Evolutionary conservation across 768 basidiomycete genomes (phyloP).

Genomic region (Cystobasidium ongulense): DNA sequence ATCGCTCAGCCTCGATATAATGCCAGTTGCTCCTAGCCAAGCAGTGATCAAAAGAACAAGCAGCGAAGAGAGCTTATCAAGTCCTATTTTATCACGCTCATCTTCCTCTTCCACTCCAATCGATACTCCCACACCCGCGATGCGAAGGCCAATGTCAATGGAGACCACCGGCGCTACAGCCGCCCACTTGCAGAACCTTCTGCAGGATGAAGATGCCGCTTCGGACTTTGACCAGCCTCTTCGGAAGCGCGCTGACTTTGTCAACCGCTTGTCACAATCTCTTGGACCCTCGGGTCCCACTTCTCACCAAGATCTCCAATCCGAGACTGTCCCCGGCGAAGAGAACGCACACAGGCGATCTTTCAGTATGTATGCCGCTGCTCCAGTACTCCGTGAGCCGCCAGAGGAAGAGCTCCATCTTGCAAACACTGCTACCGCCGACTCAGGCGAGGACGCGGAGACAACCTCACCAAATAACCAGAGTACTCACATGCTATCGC

Average conservation of each 20-base stretch:
- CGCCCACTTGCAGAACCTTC: neutral
- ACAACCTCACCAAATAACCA: too few relatives aligned
- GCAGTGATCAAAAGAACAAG: neutral
- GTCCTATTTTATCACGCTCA: neutral
- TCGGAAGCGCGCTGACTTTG: neutral
- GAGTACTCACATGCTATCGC: too few relatives aligned
- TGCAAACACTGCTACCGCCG: too few relatives aligned
- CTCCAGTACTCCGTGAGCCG: too few relatives aligned
- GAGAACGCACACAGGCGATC: neutral
- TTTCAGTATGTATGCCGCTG: neutral
- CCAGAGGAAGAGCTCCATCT: too few relatives aligned
- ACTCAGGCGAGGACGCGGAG: too few relatives aligned
- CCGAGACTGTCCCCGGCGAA: neutral
- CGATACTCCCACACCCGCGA: constrained; percentile 20
- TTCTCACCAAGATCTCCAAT: neutral
- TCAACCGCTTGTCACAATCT: neutral
- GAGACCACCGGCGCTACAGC: neutral
- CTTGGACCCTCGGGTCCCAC: neutral
- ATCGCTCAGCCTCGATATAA: neutral
- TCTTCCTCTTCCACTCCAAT: constrained; percentile 2
- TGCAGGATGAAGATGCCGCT: neutral
- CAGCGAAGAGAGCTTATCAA: neutral
- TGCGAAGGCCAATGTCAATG: neutral
- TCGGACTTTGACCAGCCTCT: neutral
- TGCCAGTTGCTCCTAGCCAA: neutral